Percentiles rank a stretch among this genome's conserved stretches.
These are phyloP conservation scores for Gentiana straminea DNA, from an alignment of 257 asterid species.

Conservation along the genomic window DNA sequence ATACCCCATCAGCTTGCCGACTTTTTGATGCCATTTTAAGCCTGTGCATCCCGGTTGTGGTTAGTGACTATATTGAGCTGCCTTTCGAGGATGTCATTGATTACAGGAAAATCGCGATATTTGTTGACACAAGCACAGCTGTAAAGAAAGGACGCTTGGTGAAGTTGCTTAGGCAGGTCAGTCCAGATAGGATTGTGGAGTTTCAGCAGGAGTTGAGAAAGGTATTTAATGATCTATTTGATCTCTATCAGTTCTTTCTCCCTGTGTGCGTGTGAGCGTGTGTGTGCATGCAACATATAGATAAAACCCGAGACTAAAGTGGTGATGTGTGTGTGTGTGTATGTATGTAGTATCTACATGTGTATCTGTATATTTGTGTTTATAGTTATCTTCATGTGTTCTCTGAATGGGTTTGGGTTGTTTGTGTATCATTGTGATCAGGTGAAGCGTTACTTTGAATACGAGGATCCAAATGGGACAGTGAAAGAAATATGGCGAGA, in stretches of 20 bases:
- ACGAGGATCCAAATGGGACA: constrained; percentile 80
- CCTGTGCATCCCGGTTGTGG: constrained; percentile 85
- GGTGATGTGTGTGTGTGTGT: too few relatives aligned
- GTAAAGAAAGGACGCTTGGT: constrained; percentile 64
- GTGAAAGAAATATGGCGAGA: constrained; percentile 90
- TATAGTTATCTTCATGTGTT: too few relatives aligned
- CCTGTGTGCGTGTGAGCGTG: neutral
- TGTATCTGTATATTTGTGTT: too few relatives aligned
- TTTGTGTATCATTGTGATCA: constrained; percentile 13
- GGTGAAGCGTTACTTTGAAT: constrained; percentile 82
- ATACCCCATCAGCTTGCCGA: constrained; percentile 98
- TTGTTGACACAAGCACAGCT: constrained; percentile 66
- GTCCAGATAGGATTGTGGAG: constrained; percentile 48
- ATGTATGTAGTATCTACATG: too few relatives aligned
- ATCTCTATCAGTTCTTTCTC: constrained; percentile 2
- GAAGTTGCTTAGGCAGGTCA: constrained; percentile 51
- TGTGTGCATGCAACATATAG: too few relatives aligned
- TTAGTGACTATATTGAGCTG: constrained; percentile 83
- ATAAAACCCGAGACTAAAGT: too few relatives aligned
- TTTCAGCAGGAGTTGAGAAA: constrained; percentile 64
- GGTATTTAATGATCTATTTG: constrained; percentile 26
- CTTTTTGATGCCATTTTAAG: constrained; percentile 97
- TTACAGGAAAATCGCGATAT: constrained; percentile 79
- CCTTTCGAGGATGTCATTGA: constrained; percentile 93
- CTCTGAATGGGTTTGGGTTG: neutral